Percentiles rank a stretch among this genome's conserved stretches.
Evolutionary conservation across 176 grass and related monocot genomes (phyloP).

Genomic region (Urochloa ruziziensis): DNA sequence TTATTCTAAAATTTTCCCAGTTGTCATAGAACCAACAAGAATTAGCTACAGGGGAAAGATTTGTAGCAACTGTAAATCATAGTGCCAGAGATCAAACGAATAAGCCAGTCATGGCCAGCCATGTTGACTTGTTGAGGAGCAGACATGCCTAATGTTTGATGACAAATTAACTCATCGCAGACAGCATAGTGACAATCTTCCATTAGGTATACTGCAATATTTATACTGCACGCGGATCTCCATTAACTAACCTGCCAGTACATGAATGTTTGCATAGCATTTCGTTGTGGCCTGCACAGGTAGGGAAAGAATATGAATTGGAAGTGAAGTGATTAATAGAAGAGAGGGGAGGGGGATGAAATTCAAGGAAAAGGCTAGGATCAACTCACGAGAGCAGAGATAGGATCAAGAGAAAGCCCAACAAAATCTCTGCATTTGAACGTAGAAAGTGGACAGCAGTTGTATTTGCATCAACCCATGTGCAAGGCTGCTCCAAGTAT

Average conservation of each 20-base stretch:
- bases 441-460: constrained; percentile 66
- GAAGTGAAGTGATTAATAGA: background rate
- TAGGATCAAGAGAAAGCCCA: constrained; percentile 84
- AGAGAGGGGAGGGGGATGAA: constrained; percentile 13
- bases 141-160: background rate
- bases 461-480: constrained; percentile 75
- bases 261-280: constrained; percentile 92
- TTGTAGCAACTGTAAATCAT: background rate
- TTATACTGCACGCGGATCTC: background rate
- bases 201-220: background rate
- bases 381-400: constrained; percentile 91
- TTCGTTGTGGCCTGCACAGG: constrained; percentile 78
- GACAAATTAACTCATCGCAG: constrained; percentile 13
- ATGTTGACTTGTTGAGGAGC: background rate
- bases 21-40: constrained; percentile 3
- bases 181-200: background rate
- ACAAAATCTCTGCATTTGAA: constrained; percentile 85
- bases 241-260: constrained; percentile 90
- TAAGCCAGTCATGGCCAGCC: background rate
- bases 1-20: background rate
- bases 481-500: constrained; percentile 86
- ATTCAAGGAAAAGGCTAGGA: constrained; percentile 18
- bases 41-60: background rate
- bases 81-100: background rate
- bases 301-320: constrained; percentile 28